Evolutionary conservation across 495 filamentous ascomycete genomes (phyloP).

Genomic region (Astrothelium subdiscretum): DNA sequence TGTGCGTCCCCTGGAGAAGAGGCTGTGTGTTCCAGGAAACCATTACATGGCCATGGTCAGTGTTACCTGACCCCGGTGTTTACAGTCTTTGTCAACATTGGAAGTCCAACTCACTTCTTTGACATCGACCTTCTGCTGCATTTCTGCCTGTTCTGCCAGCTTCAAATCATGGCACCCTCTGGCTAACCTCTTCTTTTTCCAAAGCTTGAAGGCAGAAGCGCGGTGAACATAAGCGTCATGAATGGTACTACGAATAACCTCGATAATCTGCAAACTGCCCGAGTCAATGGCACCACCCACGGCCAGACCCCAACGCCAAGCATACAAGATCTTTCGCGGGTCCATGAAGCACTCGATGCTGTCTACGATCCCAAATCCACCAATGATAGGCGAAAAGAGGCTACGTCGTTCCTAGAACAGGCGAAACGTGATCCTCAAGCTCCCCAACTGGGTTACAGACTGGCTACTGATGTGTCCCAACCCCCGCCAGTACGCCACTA

Average conservation of each 20-base stretch:
- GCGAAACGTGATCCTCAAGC: conserved; percentile 67
- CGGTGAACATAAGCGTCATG: neutral
- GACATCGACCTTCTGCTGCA: neutral
- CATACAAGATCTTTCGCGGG: conserved; percentile 36
- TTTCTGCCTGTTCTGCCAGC: neutral
- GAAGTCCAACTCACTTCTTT: neutral
- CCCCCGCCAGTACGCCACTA: conserved; percentile 81
- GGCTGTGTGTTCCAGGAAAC: neutral
- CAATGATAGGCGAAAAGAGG: conserved; percentile 75
- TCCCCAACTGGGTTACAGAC: conserved; percentile 70
- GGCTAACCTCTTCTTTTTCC: neutral
- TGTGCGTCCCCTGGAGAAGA: neutral
- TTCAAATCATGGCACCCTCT: neutral
- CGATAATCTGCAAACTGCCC: neutral
- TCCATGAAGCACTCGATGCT: conserved; percentile 72
- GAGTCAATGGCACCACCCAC: conserved; percentile 6
- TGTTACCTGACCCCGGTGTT: neutral
- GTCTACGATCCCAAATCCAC: conserved; percentile 72
- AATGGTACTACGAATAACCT: neutral
- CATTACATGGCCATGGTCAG: neutral
- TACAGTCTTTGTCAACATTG: neutral
- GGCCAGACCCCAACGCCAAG: conserved; percentile 3
- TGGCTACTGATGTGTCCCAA: conserved; percentile 62
- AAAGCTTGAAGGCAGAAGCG: neutral
- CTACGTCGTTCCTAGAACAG: conserved; percentile 69